Percentiles rank a stretch among this genome's conserved stretches.
Evolutionary conservation across 495 filamentous ascomycete genomes (phyloP).

Genomic region (Lasiosphaeria miniovina): DNA sequence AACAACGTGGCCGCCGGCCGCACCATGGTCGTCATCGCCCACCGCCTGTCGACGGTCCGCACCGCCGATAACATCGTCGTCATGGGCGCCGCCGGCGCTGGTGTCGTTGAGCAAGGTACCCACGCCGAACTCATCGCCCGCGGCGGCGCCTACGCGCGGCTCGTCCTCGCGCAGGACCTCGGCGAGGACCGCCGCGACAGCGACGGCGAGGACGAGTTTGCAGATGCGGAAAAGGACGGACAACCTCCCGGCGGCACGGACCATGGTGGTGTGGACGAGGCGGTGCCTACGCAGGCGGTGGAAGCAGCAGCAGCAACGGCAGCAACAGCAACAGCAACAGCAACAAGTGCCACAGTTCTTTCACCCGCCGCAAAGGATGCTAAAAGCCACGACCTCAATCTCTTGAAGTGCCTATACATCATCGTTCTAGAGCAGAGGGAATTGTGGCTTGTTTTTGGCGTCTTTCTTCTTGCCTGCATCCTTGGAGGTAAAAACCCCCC

Average conservation of each 20-base stretch:
- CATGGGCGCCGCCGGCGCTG: slow-evolving; percentile 46
- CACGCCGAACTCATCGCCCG: slow-evolving; percentile 59
- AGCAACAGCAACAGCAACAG: no score
- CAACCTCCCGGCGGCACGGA: no score
- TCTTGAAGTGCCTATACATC: slow-evolving; percentile 39
- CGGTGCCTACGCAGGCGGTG: no score
- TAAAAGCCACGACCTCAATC: slow-evolving; percentile 9
- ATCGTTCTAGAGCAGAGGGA: slow-evolving; percentile 36
- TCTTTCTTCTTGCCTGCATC: slow-evolving; percentile 22
- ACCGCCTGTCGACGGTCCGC: slow-evolving; percentile 63
- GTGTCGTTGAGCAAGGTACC: slow-evolving; percentile 60
- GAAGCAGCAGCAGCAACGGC: no score
- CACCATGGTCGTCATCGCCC: slow-evolving; percentile 72
- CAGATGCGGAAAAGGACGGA: slow-evolving; percentile 27
- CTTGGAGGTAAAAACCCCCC: slow-evolving; percentile 17
- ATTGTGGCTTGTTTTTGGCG: slow-evolving; percentile 29
- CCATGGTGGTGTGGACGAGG: no score
- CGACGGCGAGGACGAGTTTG: neutral
- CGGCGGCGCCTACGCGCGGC: slow-evolving; percentile 42
- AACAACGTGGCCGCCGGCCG: slow-evolving; percentile 60
- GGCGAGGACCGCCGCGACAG: slow-evolving; percentile 18
- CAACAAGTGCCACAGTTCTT: no score
- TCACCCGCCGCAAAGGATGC: no score
- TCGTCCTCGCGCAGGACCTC: slow-evolving; percentile 48
- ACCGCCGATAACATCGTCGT: slow-evolving; percentile 67